A percentile compares a stretch with the other conserved stretches of the same genome.
phyloP scores from a whole-genome alignment of 768 basidiomycete species.

The Crepidotus variabilis region DNA sequence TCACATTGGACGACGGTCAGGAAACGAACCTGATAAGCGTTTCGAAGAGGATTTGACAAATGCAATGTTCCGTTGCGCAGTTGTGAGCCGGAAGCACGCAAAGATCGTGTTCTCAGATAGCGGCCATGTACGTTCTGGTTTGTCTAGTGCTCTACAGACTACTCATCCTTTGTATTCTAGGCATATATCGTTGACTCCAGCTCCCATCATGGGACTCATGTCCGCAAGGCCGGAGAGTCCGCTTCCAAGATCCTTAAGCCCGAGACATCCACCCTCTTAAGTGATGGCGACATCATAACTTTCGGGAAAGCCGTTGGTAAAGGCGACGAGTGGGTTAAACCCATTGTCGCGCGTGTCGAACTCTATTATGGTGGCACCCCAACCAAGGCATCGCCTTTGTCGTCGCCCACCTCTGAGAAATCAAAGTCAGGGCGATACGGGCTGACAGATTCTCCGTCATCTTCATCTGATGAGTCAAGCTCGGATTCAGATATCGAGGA shows the following conservation, averaged over 20 bases:
- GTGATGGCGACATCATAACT: constrained; percentile 68
- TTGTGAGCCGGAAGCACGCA: constrained; percentile 77
- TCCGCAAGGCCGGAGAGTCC: constrained; percentile 50
- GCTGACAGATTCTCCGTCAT: constrained; percentile 34
- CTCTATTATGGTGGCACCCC: constrained; percentile 35
- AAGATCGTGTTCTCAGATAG: constrained; percentile 70
- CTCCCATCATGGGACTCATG: constrained; percentile 76
- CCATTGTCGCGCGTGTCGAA: constrained; percentile 59
- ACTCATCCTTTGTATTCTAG: constrained; percentile 29
- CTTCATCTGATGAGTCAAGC: constrained; percentile 36
- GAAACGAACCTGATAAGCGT: constrained; percentile 35
- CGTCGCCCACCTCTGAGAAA: constrained; percentile 21
- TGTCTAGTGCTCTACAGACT: not conserved
- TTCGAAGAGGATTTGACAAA: constrained; percentile 31
- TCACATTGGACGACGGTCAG: constrained; percentile 66
- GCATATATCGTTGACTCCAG: constrained; percentile 65
- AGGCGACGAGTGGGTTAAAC: constrained; percentile 55
- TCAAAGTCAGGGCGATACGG: constrained; percentile 56
- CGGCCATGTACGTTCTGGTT: constrained; percentile 51
- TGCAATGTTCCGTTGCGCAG: constrained; percentile 71
- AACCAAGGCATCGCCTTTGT: constrained; percentile 25
- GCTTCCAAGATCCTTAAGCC: constrained; percentile 46
- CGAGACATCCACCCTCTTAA: constrained; percentile 52
- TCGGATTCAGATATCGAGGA: constrained; percentile 56
- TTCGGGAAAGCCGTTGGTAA: constrained; percentile 76